Percentiles rank a stretch among this genome's conserved stretches.
Evolutionary conservation across 2,329 filamentous ascomycete genomes (phyloP).

Genomic region (Elsinoe batatas): DNA sequence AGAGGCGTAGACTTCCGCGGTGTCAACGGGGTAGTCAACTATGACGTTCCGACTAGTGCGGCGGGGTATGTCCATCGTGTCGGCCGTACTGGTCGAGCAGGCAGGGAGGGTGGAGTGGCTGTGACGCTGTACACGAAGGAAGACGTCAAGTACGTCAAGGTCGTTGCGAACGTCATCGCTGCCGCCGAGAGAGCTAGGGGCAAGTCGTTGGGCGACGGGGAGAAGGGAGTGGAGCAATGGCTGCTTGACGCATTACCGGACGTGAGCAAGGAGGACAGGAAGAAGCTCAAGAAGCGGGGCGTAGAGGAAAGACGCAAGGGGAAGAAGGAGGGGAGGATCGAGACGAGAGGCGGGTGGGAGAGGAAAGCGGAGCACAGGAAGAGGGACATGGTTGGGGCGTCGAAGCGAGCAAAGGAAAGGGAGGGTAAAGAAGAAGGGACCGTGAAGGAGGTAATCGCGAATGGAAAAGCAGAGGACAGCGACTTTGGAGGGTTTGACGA

Average conservation of each 20-base stretch:
- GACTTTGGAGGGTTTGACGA: constrained; percentile 36
- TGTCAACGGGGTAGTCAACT: constrained; percentile 93
- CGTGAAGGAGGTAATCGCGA: not conserved
- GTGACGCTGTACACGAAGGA: constrained; percentile 95
- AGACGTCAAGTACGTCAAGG: constrained; percentile 81
- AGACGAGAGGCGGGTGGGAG: constrained; percentile 71
- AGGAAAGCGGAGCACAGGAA: constrained; percentile 57
- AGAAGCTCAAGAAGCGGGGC: constrained; percentile 70
- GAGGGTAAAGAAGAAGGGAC: constrained; percentile 17
- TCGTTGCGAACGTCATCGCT: constrained; percentile 85
- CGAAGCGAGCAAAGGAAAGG: constrained; percentile 27
- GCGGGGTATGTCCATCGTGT: constrained; percentile 90
- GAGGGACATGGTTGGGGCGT: constrained; percentile 28
- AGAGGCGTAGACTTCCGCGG: constrained; percentile 91
- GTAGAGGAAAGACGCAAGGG: constrained; percentile 58
- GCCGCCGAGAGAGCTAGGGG: constrained; percentile 62
- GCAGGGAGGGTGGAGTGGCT: constrained; percentile 75
- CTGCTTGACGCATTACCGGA: constrained; percentile 77
- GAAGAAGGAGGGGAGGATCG: constrained; percentile 56
- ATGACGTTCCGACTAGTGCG: constrained; percentile 86
- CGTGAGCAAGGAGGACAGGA: constrained; percentile 72
- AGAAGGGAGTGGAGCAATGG: constrained; percentile 65
- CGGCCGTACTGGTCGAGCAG: constrained; percentile 80
- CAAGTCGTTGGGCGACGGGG: constrained; percentile 27
- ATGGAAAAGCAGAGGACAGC: constrained; percentile 20